Evolutionary conservation across 1,139 yeast species (phyloP), one percentile per base, ranked within the genome.

Genomic region (Saccharomyces hybrid): DNA sequence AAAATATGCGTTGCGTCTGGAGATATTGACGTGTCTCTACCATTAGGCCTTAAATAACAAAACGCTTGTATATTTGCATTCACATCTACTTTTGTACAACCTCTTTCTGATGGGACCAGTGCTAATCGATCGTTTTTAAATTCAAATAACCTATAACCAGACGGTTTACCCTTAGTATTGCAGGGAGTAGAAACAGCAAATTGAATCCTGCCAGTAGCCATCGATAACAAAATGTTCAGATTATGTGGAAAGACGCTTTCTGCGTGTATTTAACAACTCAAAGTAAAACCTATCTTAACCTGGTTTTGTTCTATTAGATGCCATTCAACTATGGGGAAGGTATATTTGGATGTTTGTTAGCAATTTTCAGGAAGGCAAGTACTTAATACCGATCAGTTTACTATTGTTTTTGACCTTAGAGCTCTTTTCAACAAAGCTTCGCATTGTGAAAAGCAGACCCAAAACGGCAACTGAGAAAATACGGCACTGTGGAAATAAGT

Each of bases 141-240:
- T 42, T 59, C 55, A 26, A 65, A 51, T 16, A 61, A 38, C 47
- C 62, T 57, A 52, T 61, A 61, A 3, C 66, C 66, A 3, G 68
- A 63, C 6, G 56, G 53, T 27, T 52, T 55, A 32, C 59, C 59
- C 48, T 54, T 58, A 14, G 54, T 48, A 51, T 58, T 59, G 49
- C 61, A 61, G 7, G 67, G 65, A n/a, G 65, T 59, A 16, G 68
- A 62, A 16, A 64, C 66, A 13, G 61, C 61, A 50, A 65, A 61
- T 25, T 55, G 55, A 25, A 61, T 52, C 50, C 48, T 54, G 26
- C 55, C 53, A 34, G 53, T n/a, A 32, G 38, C 9, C 38, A 32
- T 32, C 9, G 38, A 32, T 32, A 32, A 32, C 38, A 32, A 32
- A 7, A n/a, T 5, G 38, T 32, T 32, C 38, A 32, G 6, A 32